phyloP scores from a whole-genome alignment of 202 grass and related monocot species.

The Saccharum hybrid region DNA sequence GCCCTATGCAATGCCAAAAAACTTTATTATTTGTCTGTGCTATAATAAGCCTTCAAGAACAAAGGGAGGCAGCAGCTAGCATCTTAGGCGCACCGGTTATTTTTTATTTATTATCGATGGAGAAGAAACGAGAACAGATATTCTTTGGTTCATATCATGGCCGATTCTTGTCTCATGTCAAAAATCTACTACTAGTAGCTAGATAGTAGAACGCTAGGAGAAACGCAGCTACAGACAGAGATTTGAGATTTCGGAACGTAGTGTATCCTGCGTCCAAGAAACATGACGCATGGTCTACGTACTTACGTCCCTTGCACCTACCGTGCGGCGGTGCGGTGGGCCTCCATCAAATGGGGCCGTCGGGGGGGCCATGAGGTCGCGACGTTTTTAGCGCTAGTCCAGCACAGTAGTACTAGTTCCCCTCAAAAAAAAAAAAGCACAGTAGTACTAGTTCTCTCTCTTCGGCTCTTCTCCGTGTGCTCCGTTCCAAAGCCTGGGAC shows the following conservation, averaged over 20 bases:
- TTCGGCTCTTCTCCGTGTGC: background rate
- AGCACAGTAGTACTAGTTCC: too few relatives aligned
- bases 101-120: background rate
- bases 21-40: background rate
- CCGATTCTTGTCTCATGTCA: background rate
- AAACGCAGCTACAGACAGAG: background rate
- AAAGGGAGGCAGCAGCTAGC: background rate
- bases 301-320: background rate
- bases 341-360: constrained; percentile 13
- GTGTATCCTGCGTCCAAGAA: background rate
- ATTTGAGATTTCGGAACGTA: background rate
- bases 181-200: background rate
- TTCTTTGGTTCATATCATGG: constrained; percentile 4
- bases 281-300: constrained; percentile 37
- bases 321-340: constrained; percentile 8
- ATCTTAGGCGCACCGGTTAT: background rate
- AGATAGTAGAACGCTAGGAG: background rate
- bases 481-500: background rate
- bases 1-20: background rate
- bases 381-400: background rate
- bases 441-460: too few relatives aligned
- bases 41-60: background rate
- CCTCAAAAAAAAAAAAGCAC: too few relatives aligned
- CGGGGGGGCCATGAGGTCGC: constrained; percentile 27
- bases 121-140: constrained; percentile 13